Percentiles rank a stretch among this genome's conserved stretches.
Conservation (phyloP, 345 rosid genomes). For the Crucihimalaya himalaica region DNA sequence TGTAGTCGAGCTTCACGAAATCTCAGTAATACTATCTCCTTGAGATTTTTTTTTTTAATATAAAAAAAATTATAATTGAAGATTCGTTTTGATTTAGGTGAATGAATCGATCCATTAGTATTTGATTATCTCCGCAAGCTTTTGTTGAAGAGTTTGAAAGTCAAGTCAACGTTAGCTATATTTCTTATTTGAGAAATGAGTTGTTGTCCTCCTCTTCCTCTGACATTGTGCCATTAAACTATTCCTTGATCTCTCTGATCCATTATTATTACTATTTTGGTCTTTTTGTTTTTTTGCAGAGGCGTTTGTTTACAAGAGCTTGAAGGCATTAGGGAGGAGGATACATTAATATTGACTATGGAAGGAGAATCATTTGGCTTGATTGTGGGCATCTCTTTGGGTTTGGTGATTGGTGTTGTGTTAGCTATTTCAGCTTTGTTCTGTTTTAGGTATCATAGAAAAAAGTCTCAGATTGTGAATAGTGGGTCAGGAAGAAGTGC, state of each 20-base stretch:
- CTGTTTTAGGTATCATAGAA: slow-evolving; percentile 69
- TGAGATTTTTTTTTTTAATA: background rate
- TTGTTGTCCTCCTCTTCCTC: slow-evolving; percentile 29
- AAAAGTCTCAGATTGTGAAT: slow-evolving; percentile 81
- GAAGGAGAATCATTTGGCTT: slow-evolving; percentile 77
- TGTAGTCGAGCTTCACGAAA: background rate
- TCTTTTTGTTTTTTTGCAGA: slow-evolving; percentile 38
- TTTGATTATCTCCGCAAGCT: too few relatives aligned
- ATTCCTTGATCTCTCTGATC: slow-evolving; percentile 27
- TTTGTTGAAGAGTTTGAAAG: slow-evolving; percentile 23
- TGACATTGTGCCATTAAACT: slow-evolving; percentile 5
- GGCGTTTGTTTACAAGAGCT: slow-evolving; percentile 46
- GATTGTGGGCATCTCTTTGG: slow-evolving; percentile 86
- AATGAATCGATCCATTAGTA: background rate
- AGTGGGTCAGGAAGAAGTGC: slow-evolving; percentile 87
- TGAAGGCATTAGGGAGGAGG: slow-evolving; percentile 16
- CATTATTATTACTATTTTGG: background rate
- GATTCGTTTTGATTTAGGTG: slow-evolving; percentile 26
- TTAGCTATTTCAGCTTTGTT: slow-evolving; percentile 66
- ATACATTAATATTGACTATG: slow-evolving; percentile 43
- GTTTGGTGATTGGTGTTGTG: slow-evolving; percentile 87
- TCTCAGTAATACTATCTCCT: background rate
- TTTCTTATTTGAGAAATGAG: slow-evolving; percentile 14
- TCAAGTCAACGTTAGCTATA: slow-evolving; percentile 37
- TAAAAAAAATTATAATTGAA: background rate